phyloP scores from a whole-genome alignment of 2,329 filamentous ascomycete species.

The Macroventuria anomochaeta region DNA sequence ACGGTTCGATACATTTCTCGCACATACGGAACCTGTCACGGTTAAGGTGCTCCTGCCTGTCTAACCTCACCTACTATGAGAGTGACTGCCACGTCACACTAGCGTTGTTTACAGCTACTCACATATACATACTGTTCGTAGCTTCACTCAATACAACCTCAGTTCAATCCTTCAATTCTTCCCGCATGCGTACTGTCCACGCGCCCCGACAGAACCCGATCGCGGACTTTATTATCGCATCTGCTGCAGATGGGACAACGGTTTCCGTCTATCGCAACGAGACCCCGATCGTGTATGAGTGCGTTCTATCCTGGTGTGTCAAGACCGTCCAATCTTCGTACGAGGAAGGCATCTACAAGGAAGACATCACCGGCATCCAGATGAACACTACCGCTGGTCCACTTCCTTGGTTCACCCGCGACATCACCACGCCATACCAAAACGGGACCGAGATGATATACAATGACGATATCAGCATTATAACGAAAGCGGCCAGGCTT shows the following conservation, averaged over 20 bases:
- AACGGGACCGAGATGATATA: background rate
- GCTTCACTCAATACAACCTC: slow-evolving; percentile 19
- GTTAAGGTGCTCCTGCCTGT: too few relatives aligned
- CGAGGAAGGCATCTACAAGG: slow-evolving; percentile 18
- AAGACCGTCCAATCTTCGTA: slow-evolving; percentile 29
- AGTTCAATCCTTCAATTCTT: too few relatives aligned
- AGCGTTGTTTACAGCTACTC: too few relatives aligned
- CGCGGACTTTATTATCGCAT: slow-evolving; percentile 13
- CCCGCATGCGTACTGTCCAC: too few relatives aligned
- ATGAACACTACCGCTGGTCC: background rate
- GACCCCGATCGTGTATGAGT: slow-evolving; percentile 27
- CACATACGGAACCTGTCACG: background rate
- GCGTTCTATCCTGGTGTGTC: slow-evolving; percentile 34
- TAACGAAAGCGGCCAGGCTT: too few relatives aligned
- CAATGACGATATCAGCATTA: background rate
- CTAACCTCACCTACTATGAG: slow-evolving; percentile 1
- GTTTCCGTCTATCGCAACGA: slow-evolving; percentile 14
- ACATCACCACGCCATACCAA: background rate
- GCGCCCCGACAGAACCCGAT: too few relatives aligned
- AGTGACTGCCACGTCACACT: slow-evolving; percentile 10
- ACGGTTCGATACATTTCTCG: background rate
- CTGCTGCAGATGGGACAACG: slow-evolving; percentile 1
- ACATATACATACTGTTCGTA: too few relatives aligned
- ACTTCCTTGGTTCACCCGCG: slow-evolving; percentile 1
- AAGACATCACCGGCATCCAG: slow-evolving; percentile 15